Evolutionary conservation across 352 stramenopile genomes (phyloP).

Genomic region (Globisporangium abappressorium): DNA sequence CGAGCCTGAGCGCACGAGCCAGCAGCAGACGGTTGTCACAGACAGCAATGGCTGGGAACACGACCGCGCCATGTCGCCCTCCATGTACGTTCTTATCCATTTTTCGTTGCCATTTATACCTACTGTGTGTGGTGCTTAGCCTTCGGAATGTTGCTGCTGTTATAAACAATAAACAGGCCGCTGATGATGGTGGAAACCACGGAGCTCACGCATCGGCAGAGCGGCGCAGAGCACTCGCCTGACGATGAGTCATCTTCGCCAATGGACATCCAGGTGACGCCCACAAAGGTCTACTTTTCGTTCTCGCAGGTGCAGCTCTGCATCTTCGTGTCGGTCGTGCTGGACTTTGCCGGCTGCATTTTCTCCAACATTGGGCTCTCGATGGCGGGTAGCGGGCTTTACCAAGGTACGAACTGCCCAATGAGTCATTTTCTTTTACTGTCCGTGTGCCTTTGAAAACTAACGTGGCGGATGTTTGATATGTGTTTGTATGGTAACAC

Average conservation of each 20-base stretch:
- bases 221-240: neutral
- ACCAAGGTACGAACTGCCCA: constrained; percentile 31
- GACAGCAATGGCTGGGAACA: neutral
- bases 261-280: constrained; percentile 8
- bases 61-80: neutral
- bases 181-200: constrained; percentile 23
- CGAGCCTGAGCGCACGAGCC: constrained; percentile 19
- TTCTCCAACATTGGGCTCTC: constrained; percentile 82
- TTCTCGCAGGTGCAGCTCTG: constrained; percentile 61
- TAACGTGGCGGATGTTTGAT: neutral
- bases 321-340: constrained; percentile 60
- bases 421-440: neutral
- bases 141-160: neutral
- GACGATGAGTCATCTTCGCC: neutral
- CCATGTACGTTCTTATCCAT: constrained; percentile 4
- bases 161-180: neutral
- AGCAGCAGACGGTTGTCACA: neutral
- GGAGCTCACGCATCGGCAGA: constrained; percentile 53
- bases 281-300: constrained; percentile 36
- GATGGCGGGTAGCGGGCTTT: constrained; percentile 80
- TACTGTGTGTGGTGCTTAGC: neutral
- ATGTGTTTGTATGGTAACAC: neutral
- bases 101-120: neutral
- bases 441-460: neutral
- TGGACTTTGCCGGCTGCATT: constrained; percentile 83